These are phyloP conservation scores for Sambucus nigra DNA, from an alignment of 129 eudicot genomes.

Conservation along the genomic window DNA sequence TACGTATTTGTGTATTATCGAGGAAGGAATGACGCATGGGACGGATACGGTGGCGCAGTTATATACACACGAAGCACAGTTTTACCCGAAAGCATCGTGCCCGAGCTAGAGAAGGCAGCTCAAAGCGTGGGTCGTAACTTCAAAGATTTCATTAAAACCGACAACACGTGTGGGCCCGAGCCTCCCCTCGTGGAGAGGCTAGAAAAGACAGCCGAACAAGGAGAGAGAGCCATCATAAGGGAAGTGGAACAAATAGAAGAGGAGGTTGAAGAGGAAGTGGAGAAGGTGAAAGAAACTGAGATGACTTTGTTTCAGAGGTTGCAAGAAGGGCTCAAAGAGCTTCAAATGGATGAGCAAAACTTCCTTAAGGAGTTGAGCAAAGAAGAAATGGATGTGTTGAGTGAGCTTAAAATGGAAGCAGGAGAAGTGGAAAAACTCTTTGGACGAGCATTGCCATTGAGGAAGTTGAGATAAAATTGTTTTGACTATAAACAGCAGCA, in stretches of 20 bases:
- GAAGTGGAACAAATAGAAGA: conserved; percentile 48
- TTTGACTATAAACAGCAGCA: no score
- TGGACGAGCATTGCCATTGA: conserved; percentile 58
- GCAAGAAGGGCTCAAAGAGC: conserved; percentile 32
- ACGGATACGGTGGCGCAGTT: conserved; percentile 93
- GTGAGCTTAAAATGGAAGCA: conserved; percentile 75
- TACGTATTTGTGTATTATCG: conserved; percentile 83
- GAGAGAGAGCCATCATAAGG: conserved; percentile 47
- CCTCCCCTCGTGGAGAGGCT: conserved; percentile 76
- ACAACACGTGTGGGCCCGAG: conserved; percentile 88
- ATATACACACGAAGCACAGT: conserved; percentile 76
- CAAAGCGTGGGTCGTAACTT: conserved; percentile 63
- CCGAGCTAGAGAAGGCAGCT: conserved; percentile 59
- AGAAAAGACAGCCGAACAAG: conserved; percentile 69
- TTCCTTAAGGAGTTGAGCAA: conserved; percentile 37
- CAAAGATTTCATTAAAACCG: conserved; percentile 47
- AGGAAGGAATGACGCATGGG: conserved; percentile 96
- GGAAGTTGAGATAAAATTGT: conserved; percentile 50
- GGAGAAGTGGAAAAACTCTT: conserved; percentile 63
- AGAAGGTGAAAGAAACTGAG: conserved; percentile 56
- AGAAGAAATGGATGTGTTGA: conserved; percentile 59
- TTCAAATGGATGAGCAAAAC: conserved; percentile 36
- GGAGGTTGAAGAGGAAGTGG: conserved; percentile 67
- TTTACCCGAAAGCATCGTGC: conserved; percentile 69
- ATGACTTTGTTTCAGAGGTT: conserved; percentile 49